Evolutionary conservation across 352 stramenopile genomes (phyloP).

Genomic region (Phytophthora pini): DNA sequence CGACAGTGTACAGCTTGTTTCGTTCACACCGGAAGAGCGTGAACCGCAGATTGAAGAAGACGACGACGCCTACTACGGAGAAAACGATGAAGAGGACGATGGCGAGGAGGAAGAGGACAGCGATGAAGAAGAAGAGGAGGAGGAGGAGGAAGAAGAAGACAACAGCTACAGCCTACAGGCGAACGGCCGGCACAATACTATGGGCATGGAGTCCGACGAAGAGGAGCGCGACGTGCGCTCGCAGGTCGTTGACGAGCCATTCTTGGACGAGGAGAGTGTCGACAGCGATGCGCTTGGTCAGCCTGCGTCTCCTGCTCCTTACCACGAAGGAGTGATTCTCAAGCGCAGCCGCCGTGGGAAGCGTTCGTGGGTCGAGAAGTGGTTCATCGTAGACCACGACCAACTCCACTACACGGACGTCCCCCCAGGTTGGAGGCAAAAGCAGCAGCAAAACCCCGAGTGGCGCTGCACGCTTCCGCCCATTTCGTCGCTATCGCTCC

Average conservation of each 20-base stretch:
- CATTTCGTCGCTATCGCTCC: conserved; percentile 68
- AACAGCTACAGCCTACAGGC: conserved; percentile 28
- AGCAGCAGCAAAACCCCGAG: conserved; percentile 32
- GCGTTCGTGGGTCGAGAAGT: conserved; percentile 74
- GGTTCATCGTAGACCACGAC: conserved; percentile 73
- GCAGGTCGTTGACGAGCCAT: conserved; percentile 42
- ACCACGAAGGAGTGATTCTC: conserved; percentile 64
- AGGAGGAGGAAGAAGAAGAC: conserved; percentile 49
- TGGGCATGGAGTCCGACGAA: conserved; percentile 52
- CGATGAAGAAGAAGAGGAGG: conserved; percentile 37
- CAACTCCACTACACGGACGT: conserved; percentile 79
- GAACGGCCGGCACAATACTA: conserved; percentile 44
- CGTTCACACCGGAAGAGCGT: conserved; percentile 64
- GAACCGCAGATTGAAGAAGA: conserved; percentile 73
- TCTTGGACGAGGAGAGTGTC: conserved; percentile 40
- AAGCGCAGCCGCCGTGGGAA: conserved; percentile 80
- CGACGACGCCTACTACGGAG: conserved; percentile 58
- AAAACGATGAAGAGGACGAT: conserved; percentile 61
- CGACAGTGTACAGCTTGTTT: conserved; percentile 55
- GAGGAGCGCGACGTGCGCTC: conserved; percentile 39
- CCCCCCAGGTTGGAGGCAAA: conserved; percentile 35
- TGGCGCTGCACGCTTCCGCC: conserved; percentile 42
- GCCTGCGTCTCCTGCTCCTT: conserved; percentile 45
- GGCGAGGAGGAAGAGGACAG: conserved; percentile 46
- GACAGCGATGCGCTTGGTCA: conserved; percentile 35